Conservation (phyloP, 148 eudicot genomes). For the Rhododendron molle region DNA sequence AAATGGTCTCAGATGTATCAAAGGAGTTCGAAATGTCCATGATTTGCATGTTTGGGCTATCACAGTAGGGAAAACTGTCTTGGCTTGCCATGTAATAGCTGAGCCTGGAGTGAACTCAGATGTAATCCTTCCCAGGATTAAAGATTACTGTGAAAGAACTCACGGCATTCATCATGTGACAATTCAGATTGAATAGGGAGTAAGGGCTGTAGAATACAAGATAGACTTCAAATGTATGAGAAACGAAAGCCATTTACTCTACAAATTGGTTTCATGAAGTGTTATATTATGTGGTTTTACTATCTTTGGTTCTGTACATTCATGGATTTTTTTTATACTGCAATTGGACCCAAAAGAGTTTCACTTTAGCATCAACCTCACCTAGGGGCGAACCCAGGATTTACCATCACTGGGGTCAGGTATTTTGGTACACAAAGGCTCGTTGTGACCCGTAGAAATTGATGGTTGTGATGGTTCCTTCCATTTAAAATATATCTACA, state of each 20-base stretch:
- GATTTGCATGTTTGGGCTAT: conserved; percentile 72
- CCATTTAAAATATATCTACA: too few species aligned
- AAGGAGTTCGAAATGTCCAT: conserved; percentile 56
- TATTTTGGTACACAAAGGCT: too few species aligned
- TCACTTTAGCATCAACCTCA: background rate
- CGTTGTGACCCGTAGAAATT: too few species aligned
- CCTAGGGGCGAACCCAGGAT: too few species aligned
- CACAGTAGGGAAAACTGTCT: conserved; percentile 43
- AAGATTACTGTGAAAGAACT: conserved; percentile 32
- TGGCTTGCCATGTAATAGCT: conserved; percentile 53
- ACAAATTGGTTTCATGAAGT: background rate
- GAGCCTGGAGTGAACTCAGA: conserved; percentile 32
- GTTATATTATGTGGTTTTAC: background rate
- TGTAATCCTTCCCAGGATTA: conserved; percentile 28
- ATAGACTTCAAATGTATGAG: background rate
- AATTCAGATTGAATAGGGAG: conserved; percentile 42
- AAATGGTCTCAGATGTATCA: conserved; percentile 31
- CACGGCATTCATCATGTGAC: conserved; percentile 54
- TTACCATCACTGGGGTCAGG: too few species aligned
- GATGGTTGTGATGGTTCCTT: too few species aligned
- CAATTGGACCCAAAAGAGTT: background rate
- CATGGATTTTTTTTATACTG: background rate
- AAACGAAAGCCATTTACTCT: background rate
- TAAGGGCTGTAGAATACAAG: background rate
- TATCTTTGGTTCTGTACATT: background rate